Base-by-base conservation (phyloP, 2,329 filamentous ascomycete species). In the Ophiostoma quercus region DNA sequence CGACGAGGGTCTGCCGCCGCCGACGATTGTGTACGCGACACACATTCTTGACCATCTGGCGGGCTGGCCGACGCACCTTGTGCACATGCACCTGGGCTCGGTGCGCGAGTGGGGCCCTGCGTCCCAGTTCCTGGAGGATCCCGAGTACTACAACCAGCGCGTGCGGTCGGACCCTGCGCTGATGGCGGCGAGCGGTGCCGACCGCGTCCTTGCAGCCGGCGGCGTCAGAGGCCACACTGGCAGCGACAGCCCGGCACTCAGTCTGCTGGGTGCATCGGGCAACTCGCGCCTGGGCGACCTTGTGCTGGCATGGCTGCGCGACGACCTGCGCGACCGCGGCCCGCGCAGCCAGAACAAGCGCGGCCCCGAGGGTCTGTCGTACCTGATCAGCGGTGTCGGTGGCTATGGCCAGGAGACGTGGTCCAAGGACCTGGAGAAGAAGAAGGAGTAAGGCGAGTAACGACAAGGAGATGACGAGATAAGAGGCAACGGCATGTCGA, bases 31-130 rank as follows among this genome's bases (percentile, higher is more conserved):
- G 39, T 99, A 99, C 78, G 95, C 95, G 8, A 99, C 95, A 16
- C 95, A 99, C 79, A 97, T 99, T 73, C 81, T 99, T 74, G 95
- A 99, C 78, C 97, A 98, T 78, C 82, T 99, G 67, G 93, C 93
- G 0, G 89, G 90, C 25, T 99, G 95, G 95, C 95, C 95, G 7
- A 96, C 92, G 0, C 94, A 99, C 80, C 83, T 99, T 51, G 94
- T 96, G 67, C 94, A 98, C 78, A 97, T 99, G 94, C 90, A 93
- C 77, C 79, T 97, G 66, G 95, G 95, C 37, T 87, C 85, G 72
- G 90, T 97, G 73, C 94, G 92, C 83, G 91, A 96, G 79, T 96
- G 90, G 89, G 94, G 93, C 1, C 81, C 82, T 47, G 87, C 94
- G 63, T 88, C 89, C 69, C 81, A 83, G 43, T 94, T 95, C 81